A percentile compares a stretch with the other conserved stretches of the same genome.
Conservation (phyloP, 2,329 filamentous ascomycete genomes). For the Alternaria hordeiaustralica region DNA sequence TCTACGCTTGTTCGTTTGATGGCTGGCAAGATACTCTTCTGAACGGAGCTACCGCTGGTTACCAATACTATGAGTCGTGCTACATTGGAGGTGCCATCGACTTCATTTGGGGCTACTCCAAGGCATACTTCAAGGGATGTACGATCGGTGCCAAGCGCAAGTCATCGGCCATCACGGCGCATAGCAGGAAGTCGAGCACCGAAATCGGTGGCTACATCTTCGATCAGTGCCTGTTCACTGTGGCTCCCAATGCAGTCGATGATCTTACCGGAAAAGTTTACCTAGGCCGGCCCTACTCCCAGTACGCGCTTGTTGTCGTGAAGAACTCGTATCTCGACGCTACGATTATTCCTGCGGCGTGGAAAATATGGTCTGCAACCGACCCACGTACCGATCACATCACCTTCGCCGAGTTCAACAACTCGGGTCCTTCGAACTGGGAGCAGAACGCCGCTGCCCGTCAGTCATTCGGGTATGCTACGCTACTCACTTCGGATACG, state of each 20-base stretch:
- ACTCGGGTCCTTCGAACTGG: slow-evolving; percentile 56
- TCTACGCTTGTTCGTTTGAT: slow-evolving; percentile 61
- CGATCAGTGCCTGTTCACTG: slow-evolving; percentile 56
- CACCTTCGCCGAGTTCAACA: slow-evolving; percentile 64
- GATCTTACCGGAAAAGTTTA: slow-evolving; percentile 51
- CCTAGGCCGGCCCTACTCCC: slow-evolving; percentile 59
- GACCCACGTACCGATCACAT: slow-evolving; percentile 58
- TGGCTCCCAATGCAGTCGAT: slow-evolving; percentile 40
- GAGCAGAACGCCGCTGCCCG: slow-evolving; percentile 47
- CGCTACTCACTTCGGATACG: slow-evolving; percentile 47
- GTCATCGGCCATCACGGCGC: slow-evolving; percentile 40
- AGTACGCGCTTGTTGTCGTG: slow-evolving; percentile 57
- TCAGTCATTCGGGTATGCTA: slow-evolving; percentile 41
- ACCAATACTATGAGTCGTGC: slow-evolving; percentile 61
- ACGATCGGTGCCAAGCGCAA: slow-evolving; percentile 53
- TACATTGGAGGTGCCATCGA: slow-evolving; percentile 65
- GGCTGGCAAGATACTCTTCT: slow-evolving; percentile 62
- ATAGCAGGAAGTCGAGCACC: slow-evolving; percentile 24
- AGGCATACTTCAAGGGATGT: slow-evolving; percentile 58
- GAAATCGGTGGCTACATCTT: slow-evolving; percentile 58
- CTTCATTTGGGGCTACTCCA: slow-evolving; percentile 62
- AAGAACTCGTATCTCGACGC: slow-evolving; percentile 58
- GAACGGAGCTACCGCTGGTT: slow-evolving; percentile 50
- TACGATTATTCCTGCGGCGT: slow-evolving; percentile 64
- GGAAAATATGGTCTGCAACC: slow-evolving; percentile 61